A percentile compares a stretch with the other conserved stretches of the same genome.
phyloP scores from a whole-genome alignment of 176 grass and related monocot species.

The Cenchrus americanus region DNA sequence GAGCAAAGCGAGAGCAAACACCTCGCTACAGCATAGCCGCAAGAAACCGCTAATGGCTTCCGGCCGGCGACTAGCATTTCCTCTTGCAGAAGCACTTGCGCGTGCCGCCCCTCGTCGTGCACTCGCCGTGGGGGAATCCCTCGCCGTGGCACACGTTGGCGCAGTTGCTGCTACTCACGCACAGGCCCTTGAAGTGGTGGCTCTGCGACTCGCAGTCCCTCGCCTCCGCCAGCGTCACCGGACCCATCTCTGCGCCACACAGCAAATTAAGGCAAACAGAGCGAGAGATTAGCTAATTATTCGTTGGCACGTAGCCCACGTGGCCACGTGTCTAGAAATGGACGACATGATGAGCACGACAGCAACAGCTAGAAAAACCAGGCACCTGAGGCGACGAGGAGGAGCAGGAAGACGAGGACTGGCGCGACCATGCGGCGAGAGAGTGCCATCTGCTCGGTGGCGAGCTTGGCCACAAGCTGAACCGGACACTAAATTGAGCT shows the following conservation, averaged over 20 bases:
- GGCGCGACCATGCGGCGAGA: slow-evolving; percentile 51
- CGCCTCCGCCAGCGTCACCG: slow-evolving; percentile 62
- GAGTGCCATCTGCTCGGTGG: slow-evolving; percentile 26
- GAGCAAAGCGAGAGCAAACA: not conserved
- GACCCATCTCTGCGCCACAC: slow-evolving; percentile 49
- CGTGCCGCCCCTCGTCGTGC: slow-evolving; percentile 26
- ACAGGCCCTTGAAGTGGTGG: slow-evolving; percentile 67
- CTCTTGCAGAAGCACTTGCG: slow-evolving; percentile 82
- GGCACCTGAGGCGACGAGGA: slow-evolving; percentile 68
- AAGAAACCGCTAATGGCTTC: too few species aligned
- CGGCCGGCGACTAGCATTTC: slow-evolving; percentile 38
- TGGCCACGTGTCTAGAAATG: not conserved
- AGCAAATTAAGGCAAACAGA: not conserved
- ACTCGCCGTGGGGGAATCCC: slow-evolving; percentile 65
- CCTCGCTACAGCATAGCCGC: not conserved
- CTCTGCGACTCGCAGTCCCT: slow-evolving; percentile 75
- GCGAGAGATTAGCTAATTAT: not conserved
- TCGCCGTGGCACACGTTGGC: slow-evolving; percentile 64
- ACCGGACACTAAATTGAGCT: not conserved
- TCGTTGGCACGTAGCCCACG: not conserved
- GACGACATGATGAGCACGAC: too few species aligned
- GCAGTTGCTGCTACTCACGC: slow-evolving; percentile 63
- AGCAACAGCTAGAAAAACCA: not conserved
- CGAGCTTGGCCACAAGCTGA: not conserved
- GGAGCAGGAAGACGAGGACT: slow-evolving; percentile 53